Base-by-base conservation (phyloP, 2,329 filamentous ascomycete genomes). In the Myriosclerotinia duriaeana region DNA sequence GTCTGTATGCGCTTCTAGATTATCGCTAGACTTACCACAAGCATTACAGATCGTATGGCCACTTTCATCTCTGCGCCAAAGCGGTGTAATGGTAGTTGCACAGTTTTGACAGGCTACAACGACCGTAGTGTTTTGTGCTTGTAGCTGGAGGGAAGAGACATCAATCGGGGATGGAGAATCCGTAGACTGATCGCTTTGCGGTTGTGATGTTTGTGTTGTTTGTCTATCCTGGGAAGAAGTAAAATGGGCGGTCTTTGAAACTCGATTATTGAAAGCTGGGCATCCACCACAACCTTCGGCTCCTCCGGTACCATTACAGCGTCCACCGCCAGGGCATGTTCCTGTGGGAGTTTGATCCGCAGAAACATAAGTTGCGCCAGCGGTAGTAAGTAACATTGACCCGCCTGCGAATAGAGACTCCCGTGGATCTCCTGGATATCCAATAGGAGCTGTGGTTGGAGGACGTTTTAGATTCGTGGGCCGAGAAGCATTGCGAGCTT, bases 31-130 rank as follows among this genome's bases (percentile, higher is more conserved):
- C 89, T 77, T 84, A 96, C 93, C 95, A 81, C 95, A 99, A 62
- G 95, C 95, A 78, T 99, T 99, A 81, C 95, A 99, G 70, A 99
- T 99, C 6, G 94, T 96, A 79, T 97, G 93, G 1, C 95, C 95
- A 72, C 89, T 89, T 78, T 97, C 94, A 76, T 98, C 95, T 74
- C 95, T 86, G 75, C 95, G 86, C 95, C 95, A 99, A 17, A 99
- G 82, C 17, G 95, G 95, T 53, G 95, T 99, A 65, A 98, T 94
- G 0, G 95, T 98, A 15, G 95, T 99, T 40, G 89, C 91, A 77
- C 95, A 99, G 75, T 99, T 99, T 76, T 98, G 93, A 73, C 95
- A 99, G 15, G 95, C 93, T 71, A 96, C 93, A 30, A 97, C 87
- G 34, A 92, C 86, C 26, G 77, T 83, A 3, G 85, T 83, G 69